Base-by-base conservation (phyloP, 352 stramenopile species). In the Pythium aquatile region DNA sequence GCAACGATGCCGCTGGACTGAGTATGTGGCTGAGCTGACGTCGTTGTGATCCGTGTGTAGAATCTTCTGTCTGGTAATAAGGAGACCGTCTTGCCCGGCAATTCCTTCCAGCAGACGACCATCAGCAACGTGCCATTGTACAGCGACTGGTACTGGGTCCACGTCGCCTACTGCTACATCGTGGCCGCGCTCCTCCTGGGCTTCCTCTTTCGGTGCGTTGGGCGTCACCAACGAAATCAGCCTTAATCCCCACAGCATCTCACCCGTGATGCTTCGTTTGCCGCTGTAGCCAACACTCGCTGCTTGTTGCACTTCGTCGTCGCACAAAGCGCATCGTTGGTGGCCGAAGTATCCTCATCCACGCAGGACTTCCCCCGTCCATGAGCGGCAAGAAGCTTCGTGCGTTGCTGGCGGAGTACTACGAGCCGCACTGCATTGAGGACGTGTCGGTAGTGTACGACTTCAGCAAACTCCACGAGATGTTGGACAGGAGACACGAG, bases 81-180 rank as follows among this genome's bases (percentile, higher is more conserved):
- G 24, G 66, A 69, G 11, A 68, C 70, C 10, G 66, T 76, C 6
- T 67, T 74, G 24, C 58, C 63, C 5, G 65, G 66, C 13, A 74
- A 77, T 30, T 85, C 80, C 32, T 94, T 89, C 58, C 79, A 91
- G 70, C 74, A 83, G 42, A 91, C 81, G 24, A 94, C 85, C n/a
- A 83, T 91, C 51, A 90, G 85, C 55, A 94, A 94, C 55, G 85
- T 94, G 17, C 85, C 85, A 24, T 69, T 94, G 0, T 74, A 83
- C 49, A 94, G 85, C 58, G 58, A 85, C 44, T 94, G 85, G 83
- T 88, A 86, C 63, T 94, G 85, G 85, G 72, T 69, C 11, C 85
- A 94, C 57, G 85, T 94, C 3, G 79, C 57, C 11, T 92, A 92
- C 44, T 91, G 79, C 65, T 94, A 94, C 62, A 11, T 91, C 9